phyloP scores from a whole-genome alignment of 208 protist genomes.

The Leishmania mexicana region DNA sequence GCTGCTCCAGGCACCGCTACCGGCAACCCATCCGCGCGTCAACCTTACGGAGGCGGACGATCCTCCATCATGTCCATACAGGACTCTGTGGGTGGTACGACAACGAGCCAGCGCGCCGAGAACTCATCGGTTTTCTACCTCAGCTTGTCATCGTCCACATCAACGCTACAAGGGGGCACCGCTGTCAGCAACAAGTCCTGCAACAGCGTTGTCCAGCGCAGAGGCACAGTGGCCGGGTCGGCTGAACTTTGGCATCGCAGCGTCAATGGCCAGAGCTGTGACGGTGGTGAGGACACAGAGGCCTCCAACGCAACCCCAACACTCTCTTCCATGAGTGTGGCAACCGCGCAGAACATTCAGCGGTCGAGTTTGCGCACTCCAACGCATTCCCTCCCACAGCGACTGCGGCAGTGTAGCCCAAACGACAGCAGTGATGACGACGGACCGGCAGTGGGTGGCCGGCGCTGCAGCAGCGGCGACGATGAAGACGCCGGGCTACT shows the following conservation, averaged over 20 bases:
- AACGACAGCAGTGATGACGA: neutral
- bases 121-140: conserved; percentile 21
- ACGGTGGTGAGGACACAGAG: conserved; percentile 8
- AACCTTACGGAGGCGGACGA: neutral
- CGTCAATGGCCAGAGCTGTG: conserved; percentile 1
- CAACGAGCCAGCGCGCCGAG: neutral
- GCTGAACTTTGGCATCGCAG: neutral
- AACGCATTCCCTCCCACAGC: neutral
- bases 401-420: neutral
- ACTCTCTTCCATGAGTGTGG: neutral
- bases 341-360: neutral
- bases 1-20: neutral
- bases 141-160: conserved; percentile 12
- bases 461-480: neutral
- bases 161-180: neutral
- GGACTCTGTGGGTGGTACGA: neutral
- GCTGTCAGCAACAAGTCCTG: neutral
- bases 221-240: neutral
- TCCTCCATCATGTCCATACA: neutral
- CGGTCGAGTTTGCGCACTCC: neutral
- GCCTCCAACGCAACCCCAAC: neutral
- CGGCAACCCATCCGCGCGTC: neutral
- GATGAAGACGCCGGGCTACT: neutral
- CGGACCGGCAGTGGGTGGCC: neutral
- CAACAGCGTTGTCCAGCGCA: neutral